Evolutionary conservation across 345 rosid species (phyloP).

Genomic region (Citrus reticulata): DNA sequence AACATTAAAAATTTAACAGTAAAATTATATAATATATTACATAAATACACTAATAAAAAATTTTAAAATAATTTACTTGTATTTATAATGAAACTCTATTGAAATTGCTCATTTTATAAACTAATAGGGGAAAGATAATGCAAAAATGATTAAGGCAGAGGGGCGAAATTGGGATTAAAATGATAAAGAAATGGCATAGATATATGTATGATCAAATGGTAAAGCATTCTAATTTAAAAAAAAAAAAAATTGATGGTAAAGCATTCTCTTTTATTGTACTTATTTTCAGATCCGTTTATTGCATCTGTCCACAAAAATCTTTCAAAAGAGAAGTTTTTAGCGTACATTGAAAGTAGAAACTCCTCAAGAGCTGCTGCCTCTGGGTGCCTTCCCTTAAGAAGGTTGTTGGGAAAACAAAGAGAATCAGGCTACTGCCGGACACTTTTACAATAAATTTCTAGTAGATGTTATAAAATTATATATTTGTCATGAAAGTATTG

Average conservation of each 20-base stretch:
- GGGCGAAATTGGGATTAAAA: background rate
- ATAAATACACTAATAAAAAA: too few species aligned
- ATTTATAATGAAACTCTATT: too few species aligned
- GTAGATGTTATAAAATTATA: too few species aligned
- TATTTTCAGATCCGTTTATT: conserved; percentile 59
- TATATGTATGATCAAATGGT: background rate
- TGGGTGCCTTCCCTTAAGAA: conserved; percentile 45
- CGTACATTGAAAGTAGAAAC: conserved; percentile 43
- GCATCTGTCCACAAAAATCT: conserved; percentile 51
- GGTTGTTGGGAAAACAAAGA: conserved; percentile 37
- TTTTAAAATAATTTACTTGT: background rate
- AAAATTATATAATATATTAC: too few species aligned
- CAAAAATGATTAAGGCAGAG: background rate
- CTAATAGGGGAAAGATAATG: background rate
- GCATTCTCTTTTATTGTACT: conserved; percentile 20
- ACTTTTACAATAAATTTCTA: too few species aligned
- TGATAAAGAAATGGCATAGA: background rate
- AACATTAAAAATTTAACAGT: too few species aligned
- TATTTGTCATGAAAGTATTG: too few species aligned
- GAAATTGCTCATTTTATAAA: background rate
- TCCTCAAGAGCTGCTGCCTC: conserved; percentile 49
- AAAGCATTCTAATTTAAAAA: too few species aligned
- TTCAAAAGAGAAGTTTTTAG: conserved; percentile 49
- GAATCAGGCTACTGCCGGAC: conserved; percentile 31
- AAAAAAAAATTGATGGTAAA: background rate